phyloP scores from a whole-genome alignment of 192 early-diverging fungal genomes.

The Coemansia sp. region DNA sequence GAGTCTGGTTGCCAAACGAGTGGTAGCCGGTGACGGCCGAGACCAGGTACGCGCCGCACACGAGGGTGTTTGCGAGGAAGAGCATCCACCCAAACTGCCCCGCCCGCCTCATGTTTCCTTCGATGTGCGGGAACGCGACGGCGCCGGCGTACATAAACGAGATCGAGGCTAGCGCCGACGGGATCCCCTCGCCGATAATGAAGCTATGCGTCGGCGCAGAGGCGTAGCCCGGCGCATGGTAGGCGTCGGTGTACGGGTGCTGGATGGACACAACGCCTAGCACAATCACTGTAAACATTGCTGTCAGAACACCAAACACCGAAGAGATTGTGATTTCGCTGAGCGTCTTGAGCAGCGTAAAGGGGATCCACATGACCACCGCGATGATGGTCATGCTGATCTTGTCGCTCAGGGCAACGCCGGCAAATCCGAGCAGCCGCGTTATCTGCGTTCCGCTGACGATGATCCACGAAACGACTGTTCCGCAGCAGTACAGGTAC shows the following conservation, averaged over 20 bases:
- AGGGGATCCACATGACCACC: conserved; percentile 71
- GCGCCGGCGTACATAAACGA: conserved; percentile 85
- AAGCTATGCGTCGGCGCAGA: conserved; percentile 46
- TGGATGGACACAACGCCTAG: conserved; percentile 39
- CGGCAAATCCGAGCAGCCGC: conserved; percentile 56
- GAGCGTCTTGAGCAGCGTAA: conserved; percentile 74
- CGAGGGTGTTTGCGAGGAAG: conserved; percentile 62
- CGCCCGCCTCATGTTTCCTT: conserved; percentile 77
- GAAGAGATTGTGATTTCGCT: conserved; percentile 81
- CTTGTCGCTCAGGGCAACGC: conserved; percentile 45
- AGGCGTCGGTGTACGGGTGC: conserved; percentile 45
- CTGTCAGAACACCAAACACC: conserved; percentile 71
- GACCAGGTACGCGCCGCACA: conserved; percentile 69
- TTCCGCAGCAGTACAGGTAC: conserved; percentile 69
- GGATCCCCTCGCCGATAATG: conserved; percentile 71
- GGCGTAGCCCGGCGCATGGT: conserved; percentile 37
- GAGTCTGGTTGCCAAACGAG: conserved; percentile 69
- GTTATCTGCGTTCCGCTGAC: conserved; percentile 72
- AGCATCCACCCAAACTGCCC: conserved; percentile 70
- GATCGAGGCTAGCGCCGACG: conserved; percentile 76
- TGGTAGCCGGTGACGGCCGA: conserved; percentile 73
- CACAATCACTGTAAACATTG: conserved; percentile 63
- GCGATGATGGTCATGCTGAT: conserved; percentile 72
- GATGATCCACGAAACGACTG: conserved; percentile 72
- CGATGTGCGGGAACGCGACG: conserved; percentile 82